Base-by-base conservation (phyloP, 148 eudicot species). In the Vaccinium corymbosum region DNA sequence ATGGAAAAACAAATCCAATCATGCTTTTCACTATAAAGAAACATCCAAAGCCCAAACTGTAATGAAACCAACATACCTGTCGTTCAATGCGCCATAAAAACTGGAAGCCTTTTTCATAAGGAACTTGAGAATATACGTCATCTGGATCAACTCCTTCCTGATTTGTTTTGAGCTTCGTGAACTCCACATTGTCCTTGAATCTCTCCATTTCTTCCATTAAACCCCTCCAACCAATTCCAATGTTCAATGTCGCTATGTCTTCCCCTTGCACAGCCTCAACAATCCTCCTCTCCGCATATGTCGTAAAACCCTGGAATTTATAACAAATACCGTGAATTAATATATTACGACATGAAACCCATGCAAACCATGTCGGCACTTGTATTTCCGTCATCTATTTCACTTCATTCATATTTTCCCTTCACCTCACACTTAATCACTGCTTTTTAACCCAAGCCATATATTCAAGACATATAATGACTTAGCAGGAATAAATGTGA, bases 101-200 rank as follows among this genome's bases (percentile, higher is more conserved):
- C 93, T 97, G 99, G 88, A 97, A 94, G n/a, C 99, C 99, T 92
- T 97, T 97, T 88, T 97, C 99, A 79, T 97, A 97, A 1, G 99
- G 99, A 88, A 97, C 95, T 89, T 88, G 90, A 84, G 98, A 97
- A 82, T 94, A 97, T 22, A 97, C 93, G 87, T 92, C 93, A 91
- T 97, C 99, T 62, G 99, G 99, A 82, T 97, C 98, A 55, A 97
- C 95, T 77, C 95, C 99, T 90, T 94, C 95, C 85, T 94, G 99
- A 61, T 92, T 91, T 66, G 93, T 95, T 90, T 89, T 92, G 50
- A 97, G 98, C 84, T 94, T 97, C 15, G 99, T 97, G 83, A 97
- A 94, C 88, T 94, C 97, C 89, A 90, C 83, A 81, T 89, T 94
- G 86, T 97, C 97, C 89, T 94, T 97, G 72, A 97, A 97, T 89